phyloP scores from a whole-genome alignment of 495 filamentous ascomycete species.

The Daldinia vernicosa region DNA sequence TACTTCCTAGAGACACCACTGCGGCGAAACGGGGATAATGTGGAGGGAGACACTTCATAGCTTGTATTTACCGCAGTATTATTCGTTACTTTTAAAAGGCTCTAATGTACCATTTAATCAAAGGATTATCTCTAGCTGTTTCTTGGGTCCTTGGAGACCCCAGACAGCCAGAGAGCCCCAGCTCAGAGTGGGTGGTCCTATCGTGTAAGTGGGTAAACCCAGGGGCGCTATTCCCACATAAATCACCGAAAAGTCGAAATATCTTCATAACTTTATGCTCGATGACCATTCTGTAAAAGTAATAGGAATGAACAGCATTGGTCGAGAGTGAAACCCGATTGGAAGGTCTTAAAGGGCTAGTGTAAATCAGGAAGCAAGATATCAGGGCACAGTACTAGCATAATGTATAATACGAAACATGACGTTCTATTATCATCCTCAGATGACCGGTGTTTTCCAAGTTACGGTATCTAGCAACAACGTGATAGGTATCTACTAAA shows the following conservation, averaged over 20 bases:
- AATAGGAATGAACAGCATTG: constrained; percentile 22
- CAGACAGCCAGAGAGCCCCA: constrained; percentile 37
- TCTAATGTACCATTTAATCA: constrained; percentile 37
- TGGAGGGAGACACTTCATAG: constrained; percentile 31
- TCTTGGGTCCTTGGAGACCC: constrained; percentile 38
- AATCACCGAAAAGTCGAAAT: constrained; percentile 27
- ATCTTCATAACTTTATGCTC: constrained; percentile 39
- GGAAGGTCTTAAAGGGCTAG: background rate
- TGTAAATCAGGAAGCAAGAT: background rate
- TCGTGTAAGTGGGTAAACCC: constrained; percentile 24
- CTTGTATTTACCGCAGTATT: constrained; percentile 21
- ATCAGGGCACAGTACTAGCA: background rate
- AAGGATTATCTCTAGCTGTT: constrained; percentile 31
- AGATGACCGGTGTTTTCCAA: background rate
- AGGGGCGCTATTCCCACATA: constrained; percentile 32
- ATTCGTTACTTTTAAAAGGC: constrained; percentile 26
- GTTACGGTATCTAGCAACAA: background rate
- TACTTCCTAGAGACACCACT: constrained; percentile 34
- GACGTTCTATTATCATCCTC: background rate
- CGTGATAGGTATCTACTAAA: constrained; percentile 3
- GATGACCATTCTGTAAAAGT: constrained; percentile 29
- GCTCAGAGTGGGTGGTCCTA: constrained; percentile 19
- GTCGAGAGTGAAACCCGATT: background rate
- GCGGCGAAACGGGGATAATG: constrained; percentile 40
- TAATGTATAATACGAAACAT: background rate